Base-by-base conservation (phyloP, 2,329 filamentous ascomycete genomes). In the Aspergillus fumigatiaffinis region DNA sequence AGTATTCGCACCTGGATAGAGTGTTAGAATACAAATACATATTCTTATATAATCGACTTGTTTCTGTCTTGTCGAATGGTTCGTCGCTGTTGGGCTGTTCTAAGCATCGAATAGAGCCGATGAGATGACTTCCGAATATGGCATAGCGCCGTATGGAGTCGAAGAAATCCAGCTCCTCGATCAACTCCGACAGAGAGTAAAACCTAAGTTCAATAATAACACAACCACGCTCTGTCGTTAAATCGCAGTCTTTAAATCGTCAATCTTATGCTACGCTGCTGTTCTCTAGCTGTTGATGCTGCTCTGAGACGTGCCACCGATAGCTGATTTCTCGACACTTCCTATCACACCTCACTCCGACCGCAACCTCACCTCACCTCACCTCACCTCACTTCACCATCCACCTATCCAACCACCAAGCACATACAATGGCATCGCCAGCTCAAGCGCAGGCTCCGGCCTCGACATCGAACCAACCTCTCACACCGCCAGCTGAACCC, bases 401-500 rank as follows among this genome's bases (percentile, higher is more conserved):
- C 52, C 42, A 49, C 26, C 51, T 14, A 50, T 21, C 46, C 17
- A 46, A 49, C 23, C n/a, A 42, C 38, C 20, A 51, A 8, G 25
- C 23, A 59, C 50, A 26, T 50, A 59, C 38, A 25, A 75, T 75
- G 73, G 69, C 73, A 51, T 74, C 73, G 23, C 73, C 72, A 62
- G 65, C 58, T 51, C 70, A 70, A 61, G 64, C 64, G 23, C 70
- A 71, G 62, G 61, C 68, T 38, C 61, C 68, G 42, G 66, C 60
- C 23, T 66, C 68, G 26, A 54, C 57, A 46, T 63, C 70, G 25
- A 69, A 68, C 5, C 75, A 76, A 61, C 75, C 77, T 47, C 67
- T 76, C 57, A 78, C 77, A 4, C 77, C 77, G 41, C 76, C 77
- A 4, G 75, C 76, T 49, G 77, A 79, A 64, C 68, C 63, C 42